Percentiles rank a stretch among this genome's conserved stretches.
Evolutionary conservation across 2,329 filamentous ascomycete species (phyloP).

Genomic region (Annulohypoxylon truncatum): DNA sequence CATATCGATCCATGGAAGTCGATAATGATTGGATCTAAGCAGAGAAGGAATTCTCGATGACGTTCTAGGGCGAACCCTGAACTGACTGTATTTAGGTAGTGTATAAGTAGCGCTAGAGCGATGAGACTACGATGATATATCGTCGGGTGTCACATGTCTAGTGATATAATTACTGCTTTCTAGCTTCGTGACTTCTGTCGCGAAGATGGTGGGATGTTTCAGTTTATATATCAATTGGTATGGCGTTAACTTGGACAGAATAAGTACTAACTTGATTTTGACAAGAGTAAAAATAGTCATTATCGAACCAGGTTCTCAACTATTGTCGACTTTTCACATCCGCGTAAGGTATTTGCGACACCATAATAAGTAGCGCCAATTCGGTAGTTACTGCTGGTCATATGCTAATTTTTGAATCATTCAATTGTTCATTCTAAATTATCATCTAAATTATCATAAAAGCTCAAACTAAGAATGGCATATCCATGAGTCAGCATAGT

Average conservation of each 20-base stretch:
- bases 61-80: neutral
- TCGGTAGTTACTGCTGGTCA: neutral
- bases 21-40: constrained; percentile 1
- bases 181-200: neutral
- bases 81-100: too few species aligned
- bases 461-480: neutral
- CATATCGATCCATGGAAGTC: neutral
- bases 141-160: neutral
- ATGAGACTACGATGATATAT: neutral
- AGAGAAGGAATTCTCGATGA: neutral
- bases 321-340: neutral
- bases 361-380: neutral
- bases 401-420: neutral
- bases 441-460: neutral
- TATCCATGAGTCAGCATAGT: neutral
- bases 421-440: neutral
- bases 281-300: neutral
- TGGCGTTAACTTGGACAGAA: neutral
- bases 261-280: neutral
- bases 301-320: neutral
- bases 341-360: neutral
- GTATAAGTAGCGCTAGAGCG: neutral
- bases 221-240: neutral
- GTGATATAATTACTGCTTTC: neutral
- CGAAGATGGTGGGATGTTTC: neutral